Evolutionary conservation across 2,329 filamentous ascomycete species (phyloP).

Genomic region (Thielaviopsis punctulata): DNA sequence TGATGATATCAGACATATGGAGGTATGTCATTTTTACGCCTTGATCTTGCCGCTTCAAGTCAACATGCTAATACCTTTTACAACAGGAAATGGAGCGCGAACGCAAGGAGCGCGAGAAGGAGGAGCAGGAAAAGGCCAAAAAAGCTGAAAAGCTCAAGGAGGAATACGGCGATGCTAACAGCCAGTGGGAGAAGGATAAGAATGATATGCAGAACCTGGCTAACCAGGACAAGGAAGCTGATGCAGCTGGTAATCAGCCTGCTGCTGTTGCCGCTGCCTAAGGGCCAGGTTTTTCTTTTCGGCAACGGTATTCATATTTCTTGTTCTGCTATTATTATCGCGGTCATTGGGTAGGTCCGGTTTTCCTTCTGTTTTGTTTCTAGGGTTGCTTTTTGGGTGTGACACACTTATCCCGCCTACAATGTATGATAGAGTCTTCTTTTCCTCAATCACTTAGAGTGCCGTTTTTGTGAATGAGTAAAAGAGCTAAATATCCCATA

Average conservation of each 20-base stretch:
- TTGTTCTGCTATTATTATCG: conserved; percentile 6
- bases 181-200: conserved; percentile 85
- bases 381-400: conserved; percentile 1
- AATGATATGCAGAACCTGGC: conserved; percentile 51
- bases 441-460: background rate
- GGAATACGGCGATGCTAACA: conserved; percentile 57
- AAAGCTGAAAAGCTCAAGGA: conserved; percentile 63
- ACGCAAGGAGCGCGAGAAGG: conserved; percentile 58
- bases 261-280: background rate
- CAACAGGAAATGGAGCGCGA: conserved; percentile 80
- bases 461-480: background rate
- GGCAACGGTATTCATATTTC: background rate
- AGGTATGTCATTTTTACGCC: conserved; percentile 27
- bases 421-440: conserved; percentile 5
- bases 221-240: conserved; percentile 11
- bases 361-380: conserved; percentile 4
- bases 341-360: background rate
- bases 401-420: background rate
- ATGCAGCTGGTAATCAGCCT: background rate
- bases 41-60: too few relatives aligned
- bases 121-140: conserved; percentile 49
- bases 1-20: conserved; percentile 95
- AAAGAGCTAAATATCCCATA: too few relatives aligned
- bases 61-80: conserved; percentile 11
- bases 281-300: background rate